Evolutionary conservation across 1,284 basidiomycete genomes (phyloP).

Genomic region (Melanopsichium pennsylvanicum): DNA sequence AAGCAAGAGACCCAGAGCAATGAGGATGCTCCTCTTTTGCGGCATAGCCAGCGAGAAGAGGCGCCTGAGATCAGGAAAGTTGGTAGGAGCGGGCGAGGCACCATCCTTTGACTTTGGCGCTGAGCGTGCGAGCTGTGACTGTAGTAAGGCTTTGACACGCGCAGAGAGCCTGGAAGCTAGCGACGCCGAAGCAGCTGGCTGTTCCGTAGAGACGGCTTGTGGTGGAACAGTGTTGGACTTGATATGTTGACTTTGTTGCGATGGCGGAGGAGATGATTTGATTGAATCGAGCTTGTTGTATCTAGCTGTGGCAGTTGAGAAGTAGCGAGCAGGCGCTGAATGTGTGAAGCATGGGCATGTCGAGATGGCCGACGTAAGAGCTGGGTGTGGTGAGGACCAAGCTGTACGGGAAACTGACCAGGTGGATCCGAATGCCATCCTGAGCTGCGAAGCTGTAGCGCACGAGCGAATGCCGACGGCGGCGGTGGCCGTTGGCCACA

Average conservation of each 20-base stretch:
- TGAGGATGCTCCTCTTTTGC: conserved; percentile 53
- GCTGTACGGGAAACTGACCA: conserved; percentile 14
- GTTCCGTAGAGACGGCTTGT: background rate
- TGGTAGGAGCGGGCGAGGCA: conserved; percentile 33
- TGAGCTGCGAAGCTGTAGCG: conserved; percentile 9
- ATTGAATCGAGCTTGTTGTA: conserved; percentile 10
- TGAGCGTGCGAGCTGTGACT: conserved; percentile 38
- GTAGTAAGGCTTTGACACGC: conserved; percentile 18
- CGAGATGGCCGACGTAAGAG: background rate
- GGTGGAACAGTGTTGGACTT: background rate
- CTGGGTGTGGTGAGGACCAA: background rate
- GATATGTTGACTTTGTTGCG: background rate
- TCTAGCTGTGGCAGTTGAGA: conserved; percentile 1
- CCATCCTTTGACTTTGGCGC: conserved; percentile 39
- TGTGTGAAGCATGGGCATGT: background rate
- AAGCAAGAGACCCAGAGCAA: conserved; percentile 60
- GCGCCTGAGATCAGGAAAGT: conserved; percentile 58
- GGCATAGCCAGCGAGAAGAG: conserved; percentile 61
- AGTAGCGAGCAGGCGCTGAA: background rate
- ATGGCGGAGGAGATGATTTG: background rate
- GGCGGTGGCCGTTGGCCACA: conserved; percentile 32
- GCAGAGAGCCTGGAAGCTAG: conserved; percentile 18
- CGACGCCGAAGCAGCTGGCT: conserved; percentile 2
- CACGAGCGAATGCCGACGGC: conserved; percentile 30
- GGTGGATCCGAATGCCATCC: conserved; percentile 4